These are phyloP conservation scores for Lophiotrema nucula DNA, from an alignment of 495 filamentous ascomycete species.

Conservation along the genomic window DNA sequence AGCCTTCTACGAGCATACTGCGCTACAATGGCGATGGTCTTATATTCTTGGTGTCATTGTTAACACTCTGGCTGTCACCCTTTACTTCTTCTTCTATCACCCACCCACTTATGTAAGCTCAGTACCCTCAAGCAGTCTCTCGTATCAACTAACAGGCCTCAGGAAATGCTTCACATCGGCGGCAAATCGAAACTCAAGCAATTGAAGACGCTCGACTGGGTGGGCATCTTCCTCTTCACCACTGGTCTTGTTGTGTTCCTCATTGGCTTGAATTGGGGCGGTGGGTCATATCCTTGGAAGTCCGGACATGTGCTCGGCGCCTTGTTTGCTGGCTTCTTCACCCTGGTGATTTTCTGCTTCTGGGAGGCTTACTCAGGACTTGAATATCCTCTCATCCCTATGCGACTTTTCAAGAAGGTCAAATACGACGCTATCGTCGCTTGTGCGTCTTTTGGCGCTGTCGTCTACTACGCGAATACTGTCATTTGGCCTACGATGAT, in stretches of 20 bases:
- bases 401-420: constrained; percentile 47
- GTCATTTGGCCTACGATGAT: constrained; percentile 44
- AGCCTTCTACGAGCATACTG: constrained; percentile 40
- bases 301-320: constrained; percentile 31
- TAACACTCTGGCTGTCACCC: constrained; percentile 39
- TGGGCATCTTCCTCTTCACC: constrained; percentile 45
- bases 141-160: no score
- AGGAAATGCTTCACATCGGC: constrained; percentile 28
- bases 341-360: constrained; percentile 25
- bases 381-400: constrained; percentile 45
- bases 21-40: constrained; percentile 46
- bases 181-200: constrained; percentile 20
- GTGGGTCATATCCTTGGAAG: constrained; percentile 36
- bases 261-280: constrained; percentile 46
- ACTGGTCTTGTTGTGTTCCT: constrained; percentile 48
- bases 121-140: no score
- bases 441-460: constrained; percentile 41
- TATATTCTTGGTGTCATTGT: constrained; percentile 51
- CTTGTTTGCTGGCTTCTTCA: constrained; percentile 24
- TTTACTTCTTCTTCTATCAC: constrained; percentile 39
- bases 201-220: constrained; percentile 48
- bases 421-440: constrained; percentile 46
- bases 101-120: constrained; percentile 25
- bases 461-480: constrained; percentile 44
- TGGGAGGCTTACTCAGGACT: constrained; percentile 28